A percentile compares a stretch with the other conserved stretches of the same genome.
These are phyloP conservation scores for Candida loeiensis DNA, from an alignment of 805 yeast species.

Conservation along the genomic window DNA sequence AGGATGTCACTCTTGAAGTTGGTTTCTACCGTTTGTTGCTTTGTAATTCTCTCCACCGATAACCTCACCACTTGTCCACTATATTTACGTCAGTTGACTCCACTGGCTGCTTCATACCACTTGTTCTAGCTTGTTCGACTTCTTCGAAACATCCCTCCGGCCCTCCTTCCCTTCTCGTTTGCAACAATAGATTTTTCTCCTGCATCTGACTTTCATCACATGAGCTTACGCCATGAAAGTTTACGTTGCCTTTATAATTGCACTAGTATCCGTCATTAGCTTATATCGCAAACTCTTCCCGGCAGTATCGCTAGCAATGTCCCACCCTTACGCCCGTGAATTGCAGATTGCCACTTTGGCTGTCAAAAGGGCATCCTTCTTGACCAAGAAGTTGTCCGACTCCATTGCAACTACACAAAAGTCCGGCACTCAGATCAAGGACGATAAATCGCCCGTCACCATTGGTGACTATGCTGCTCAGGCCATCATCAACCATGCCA, in stretches of 20 bases:
- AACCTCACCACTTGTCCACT: too few species aligned
- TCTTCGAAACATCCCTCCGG: neutral
- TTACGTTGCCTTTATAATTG: conserved; percentile 1
- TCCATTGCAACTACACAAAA: conserved; percentile 42
- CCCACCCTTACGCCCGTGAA: conserved; percentile 56
- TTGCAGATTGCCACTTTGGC: conserved; percentile 81
- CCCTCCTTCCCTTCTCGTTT: neutral
- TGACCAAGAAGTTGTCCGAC: conserved; percentile 68
- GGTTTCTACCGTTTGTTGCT: too few species aligned
- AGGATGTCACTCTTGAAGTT: too few species aligned
- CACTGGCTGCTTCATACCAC: too few species aligned
- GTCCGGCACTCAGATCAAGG: conserved; percentile 66
- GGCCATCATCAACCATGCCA: conserved; percentile 83
- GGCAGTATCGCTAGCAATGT: conserved; percentile 9
- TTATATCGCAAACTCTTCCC: conserved; percentile 3
- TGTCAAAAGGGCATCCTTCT: conserved; percentile 77
- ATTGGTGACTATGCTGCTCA: conserved; percentile 96
- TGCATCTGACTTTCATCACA: conserved; percentile 8
- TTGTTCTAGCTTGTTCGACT: neutral
- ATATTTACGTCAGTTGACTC: too few species aligned
- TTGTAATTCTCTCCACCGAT: too few species aligned
- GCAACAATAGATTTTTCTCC: neutral
- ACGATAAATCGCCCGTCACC: conserved; percentile 93
- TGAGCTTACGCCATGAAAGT: conserved; percentile 10
- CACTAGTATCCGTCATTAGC: neutral